Percentiles rank a stretch among this genome's conserved stretches.
Conservation (phyloP, 192 early-diverging fungal genomes). For the Coemansia asiatica region DNA sequence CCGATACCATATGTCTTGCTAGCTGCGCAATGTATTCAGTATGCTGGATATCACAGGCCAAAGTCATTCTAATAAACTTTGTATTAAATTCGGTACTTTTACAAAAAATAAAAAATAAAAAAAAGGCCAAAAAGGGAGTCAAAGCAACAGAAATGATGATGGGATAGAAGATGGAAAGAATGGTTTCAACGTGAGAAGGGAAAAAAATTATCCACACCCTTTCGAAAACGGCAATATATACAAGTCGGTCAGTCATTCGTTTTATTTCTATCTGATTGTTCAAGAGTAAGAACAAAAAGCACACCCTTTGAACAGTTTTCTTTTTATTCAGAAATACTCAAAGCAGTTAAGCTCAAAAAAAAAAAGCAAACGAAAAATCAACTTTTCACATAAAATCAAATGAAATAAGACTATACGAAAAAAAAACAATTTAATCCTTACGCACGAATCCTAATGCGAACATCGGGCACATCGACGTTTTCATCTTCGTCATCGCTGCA, state of each 20-base stretch:
- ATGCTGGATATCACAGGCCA: slow-evolving; percentile 23
- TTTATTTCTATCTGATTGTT: not conserved
- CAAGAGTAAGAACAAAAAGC: not conserved
- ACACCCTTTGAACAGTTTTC: too few relatives aligned
- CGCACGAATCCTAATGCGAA: slow-evolving; percentile 46
- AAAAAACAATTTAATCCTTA: slow-evolving; percentile 1
- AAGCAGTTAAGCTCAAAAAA: too few relatives aligned
- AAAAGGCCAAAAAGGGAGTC: not conserved
- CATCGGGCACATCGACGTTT: slow-evolving; percentile 74
- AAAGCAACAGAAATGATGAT: not conserved
- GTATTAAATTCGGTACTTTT: too few relatives aligned
- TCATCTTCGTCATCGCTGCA: slow-evolving; percentile 86
- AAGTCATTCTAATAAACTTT: not conserved
- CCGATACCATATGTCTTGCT: slow-evolving; percentile 30
- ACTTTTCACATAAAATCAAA: not conserved
- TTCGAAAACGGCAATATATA: not conserved
- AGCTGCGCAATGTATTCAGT: slow-evolving; percentile 37
- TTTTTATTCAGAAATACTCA: too few relatives aligned
- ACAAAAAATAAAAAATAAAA: not conserved
- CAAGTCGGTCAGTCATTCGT: too few relatives aligned
- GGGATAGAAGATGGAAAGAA: too few relatives aligned
- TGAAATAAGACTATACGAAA: not conserved
- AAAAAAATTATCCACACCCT: not conserved
- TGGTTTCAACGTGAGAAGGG: too few relatives aligned
- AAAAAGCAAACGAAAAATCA: not conserved